A percentile compares a stretch with the other conserved stretches of the same genome.
phyloP scores from a whole-genome alignment of 768 basidiomycete species.

The Boletus subcaerulescens region DNA sequence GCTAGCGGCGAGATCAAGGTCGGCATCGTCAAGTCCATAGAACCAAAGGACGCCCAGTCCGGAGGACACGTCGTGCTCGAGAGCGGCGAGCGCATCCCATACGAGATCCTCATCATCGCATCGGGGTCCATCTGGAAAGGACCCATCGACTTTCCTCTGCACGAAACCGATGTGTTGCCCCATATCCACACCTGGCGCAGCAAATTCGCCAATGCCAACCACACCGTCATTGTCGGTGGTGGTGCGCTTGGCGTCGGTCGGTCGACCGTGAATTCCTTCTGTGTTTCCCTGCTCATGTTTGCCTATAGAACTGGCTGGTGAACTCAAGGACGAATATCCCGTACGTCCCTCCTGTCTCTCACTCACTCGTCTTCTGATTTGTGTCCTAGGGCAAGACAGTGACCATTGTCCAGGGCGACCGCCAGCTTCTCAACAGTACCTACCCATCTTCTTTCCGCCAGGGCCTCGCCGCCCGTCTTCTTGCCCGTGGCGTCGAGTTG shows the following conservation, averaged over 20 bases:
- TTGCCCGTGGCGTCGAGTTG: constrained; percentile 46
- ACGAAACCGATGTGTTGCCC: constrained; percentile 24
- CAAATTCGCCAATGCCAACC: constrained; percentile 34
- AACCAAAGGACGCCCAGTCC: constrained; percentile 28
- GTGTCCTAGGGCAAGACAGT: constrained; percentile 38
- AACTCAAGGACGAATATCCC: constrained; percentile 42
- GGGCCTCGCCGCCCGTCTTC: constrained; percentile 40
- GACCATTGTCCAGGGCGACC: constrained; percentile 58
- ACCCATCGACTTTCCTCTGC: constrained; percentile 43
- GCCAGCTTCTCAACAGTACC: constrained; percentile 50
- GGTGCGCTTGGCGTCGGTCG: constrained; percentile 54
- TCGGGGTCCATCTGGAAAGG: constrained; percentile 57
- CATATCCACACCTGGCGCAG: constrained; percentile 33
- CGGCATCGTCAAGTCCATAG: constrained; percentile 40
- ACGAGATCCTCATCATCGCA: constrained; percentile 56
- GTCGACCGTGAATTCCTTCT: constrained; percentile 1
- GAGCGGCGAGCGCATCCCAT: constrained; percentile 48
- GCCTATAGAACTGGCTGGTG: constrained; percentile 41
- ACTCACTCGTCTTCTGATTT: constrained; percentile 5
- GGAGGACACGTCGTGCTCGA: constrained; percentile 52
- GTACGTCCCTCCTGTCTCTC: constrained; percentile 21
- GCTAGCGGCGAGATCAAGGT: constrained; percentile 40
- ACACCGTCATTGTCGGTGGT: constrained; percentile 53
- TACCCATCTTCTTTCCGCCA: constrained; percentile 57
- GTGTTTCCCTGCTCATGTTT: neutral